Percentiles rank a stretch among this genome's conserved stretches.
phyloP scores from a whole-genome alignment of 805 yeast species.

The Yamadazyma kitorensis region DNA sequence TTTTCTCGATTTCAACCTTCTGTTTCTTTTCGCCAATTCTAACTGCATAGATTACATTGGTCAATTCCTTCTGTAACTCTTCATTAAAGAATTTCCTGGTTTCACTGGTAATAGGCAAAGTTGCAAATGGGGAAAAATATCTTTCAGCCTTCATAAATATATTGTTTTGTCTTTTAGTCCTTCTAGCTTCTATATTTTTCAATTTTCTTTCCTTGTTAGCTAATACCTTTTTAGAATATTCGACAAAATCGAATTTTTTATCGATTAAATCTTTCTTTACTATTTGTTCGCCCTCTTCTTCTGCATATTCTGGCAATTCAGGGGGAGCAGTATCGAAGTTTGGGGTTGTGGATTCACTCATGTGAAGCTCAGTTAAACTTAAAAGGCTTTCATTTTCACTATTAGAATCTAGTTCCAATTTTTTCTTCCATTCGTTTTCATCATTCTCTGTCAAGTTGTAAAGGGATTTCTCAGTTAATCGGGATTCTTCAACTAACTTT shows the following conservation, averaged over 20 bases:
- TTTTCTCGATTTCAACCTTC: slow-evolving; percentile 10
- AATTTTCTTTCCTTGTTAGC: slow-evolving; percentile 31
- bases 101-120: slow-evolving; percentile 18
- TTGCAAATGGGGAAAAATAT: slow-evolving; percentile 37
- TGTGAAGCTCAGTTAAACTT: slow-evolving; percentile 7
- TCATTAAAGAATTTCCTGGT: slow-evolving; percentile 20
- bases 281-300: slow-evolving; percentile 5
- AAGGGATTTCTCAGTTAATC: slow-evolving; percentile 75
- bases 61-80: slow-evolving; percentile 27
- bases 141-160: slow-evolving; percentile 38
- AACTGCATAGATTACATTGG: slow-evolving; percentile 29
- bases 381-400: slow-evolving; percentile 9
- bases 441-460: slow-evolving; percentile 51
- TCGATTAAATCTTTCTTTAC: slow-evolving; percentile 4
- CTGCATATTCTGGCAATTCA: slow-evolving; percentile 13
- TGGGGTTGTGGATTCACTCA: slow-evolving; percentile 7
- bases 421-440: slow-evolving; percentile 16
- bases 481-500: slow-evolving; percentile 74
- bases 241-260: slow-evolving; percentile 50
- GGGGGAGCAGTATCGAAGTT: slow-evolving; percentile 12
- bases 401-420: slow-evolving; percentile 1
- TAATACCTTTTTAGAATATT: slow-evolving; percentile 51
- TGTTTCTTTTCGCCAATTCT: slow-evolving; percentile 21
- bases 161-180: slow-evolving; percentile 23
- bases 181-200: slow-evolving; percentile 16